Evolutionary conservation across 257 asterid genomes (phyloP), one percentile per base, ranked within the genome.

Genomic region (Penstemon barbatus): DNA sequence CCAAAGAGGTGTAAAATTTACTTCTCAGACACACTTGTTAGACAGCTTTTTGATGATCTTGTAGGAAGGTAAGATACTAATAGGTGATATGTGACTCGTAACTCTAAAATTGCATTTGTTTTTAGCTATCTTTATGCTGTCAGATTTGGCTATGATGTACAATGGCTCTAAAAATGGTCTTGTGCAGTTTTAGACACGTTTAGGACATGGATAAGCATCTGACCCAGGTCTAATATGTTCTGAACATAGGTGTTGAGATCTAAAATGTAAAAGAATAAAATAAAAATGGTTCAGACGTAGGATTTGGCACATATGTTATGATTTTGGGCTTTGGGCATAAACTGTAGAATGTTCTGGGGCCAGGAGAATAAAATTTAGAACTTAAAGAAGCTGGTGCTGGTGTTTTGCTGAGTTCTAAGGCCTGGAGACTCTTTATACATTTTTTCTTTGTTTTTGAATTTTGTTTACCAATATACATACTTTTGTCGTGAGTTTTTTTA

Each of bases 31-130:
- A 48, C 76, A 61, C 67, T 74, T 65, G 74, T 81, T n/a, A 71
- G 66, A 62, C 73, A 70, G 77, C 79, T 85, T 66, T 87, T 89
- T 77, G 76, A 74, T 43, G 97, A 92, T 78, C 90, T 92, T 65
- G 85, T 88, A 70, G 91, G 78, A 71, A 86, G 93, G 96, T 88
- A 78, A 65, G 86, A 49, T 65, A 55, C 71, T 44, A 77, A 57
- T 40, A 25, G 65, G 43, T 61, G 57, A 45, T 50, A 7, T 44
- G 6, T 68, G 65, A 43, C 52, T 61, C 53, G 39, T 25, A 33
- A 58, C 44, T 71, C 55, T 49, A 19, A 48, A 25, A 25, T 25
- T 25, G 2, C 33, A 25, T 25, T 25, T 1, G 33, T 0, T 25
- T 25, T 33, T 67, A 59, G 39, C 58, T 57, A 36, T 45, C 74